These are phyloP conservation scores for Aspergillus sojae DNA, from an alignment of 2,329 filamentous ascomycete genomes.

Conservation along the genomic window DNA sequence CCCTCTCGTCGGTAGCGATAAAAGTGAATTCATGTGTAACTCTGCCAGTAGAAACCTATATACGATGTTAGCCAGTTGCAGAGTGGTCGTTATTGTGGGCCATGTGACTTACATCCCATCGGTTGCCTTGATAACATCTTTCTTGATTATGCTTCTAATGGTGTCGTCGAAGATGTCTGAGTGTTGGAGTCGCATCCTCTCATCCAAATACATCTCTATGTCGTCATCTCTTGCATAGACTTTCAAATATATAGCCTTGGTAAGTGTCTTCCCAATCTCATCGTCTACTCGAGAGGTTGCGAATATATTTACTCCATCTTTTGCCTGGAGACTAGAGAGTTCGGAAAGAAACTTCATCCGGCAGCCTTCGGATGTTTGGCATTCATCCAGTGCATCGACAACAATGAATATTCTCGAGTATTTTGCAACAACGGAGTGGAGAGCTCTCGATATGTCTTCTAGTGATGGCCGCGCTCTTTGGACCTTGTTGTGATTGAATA, in stretches of 20 bases:
- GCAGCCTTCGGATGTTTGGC: slow-evolving; percentile 8
- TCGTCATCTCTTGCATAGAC: neutral
- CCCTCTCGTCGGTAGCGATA: neutral
- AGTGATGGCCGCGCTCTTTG: slow-evolving; percentile 13
- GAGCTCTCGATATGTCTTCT: slow-evolving; percentile 10
- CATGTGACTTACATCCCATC: neutral
- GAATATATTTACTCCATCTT: slow-evolving; percentile 24
- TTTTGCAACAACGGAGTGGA: slow-evolving; percentile 1
- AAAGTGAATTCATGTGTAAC: neutral
- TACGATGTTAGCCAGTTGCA: neutral
- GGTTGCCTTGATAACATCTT: slow-evolving; percentile 12
- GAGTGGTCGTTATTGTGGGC: too few relatives aligned
- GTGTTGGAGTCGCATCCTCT: neutral
- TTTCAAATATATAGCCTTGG: neutral
- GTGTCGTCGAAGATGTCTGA: neutral
- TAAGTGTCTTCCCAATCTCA: slow-evolving; percentile 19
- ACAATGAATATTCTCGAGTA: slow-evolving; percentile 20
- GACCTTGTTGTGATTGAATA: slow-evolving; percentile 16
- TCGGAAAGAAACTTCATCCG: slow-evolving; percentile 14
- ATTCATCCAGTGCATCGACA: slow-evolving; percentile 26
- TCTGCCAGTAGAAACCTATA: neutral
- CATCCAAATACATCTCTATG: neutral
- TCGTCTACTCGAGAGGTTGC: slow-evolving; percentile 33
- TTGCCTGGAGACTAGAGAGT: slow-evolving; percentile 21
- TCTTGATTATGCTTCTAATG: slow-evolving; percentile 14